Evolutionary conservation across 1,139 yeast species (phyloP), one percentile per base, ranked within the genome.

Genomic region (Entelexis sorbosivorans): DNA sequence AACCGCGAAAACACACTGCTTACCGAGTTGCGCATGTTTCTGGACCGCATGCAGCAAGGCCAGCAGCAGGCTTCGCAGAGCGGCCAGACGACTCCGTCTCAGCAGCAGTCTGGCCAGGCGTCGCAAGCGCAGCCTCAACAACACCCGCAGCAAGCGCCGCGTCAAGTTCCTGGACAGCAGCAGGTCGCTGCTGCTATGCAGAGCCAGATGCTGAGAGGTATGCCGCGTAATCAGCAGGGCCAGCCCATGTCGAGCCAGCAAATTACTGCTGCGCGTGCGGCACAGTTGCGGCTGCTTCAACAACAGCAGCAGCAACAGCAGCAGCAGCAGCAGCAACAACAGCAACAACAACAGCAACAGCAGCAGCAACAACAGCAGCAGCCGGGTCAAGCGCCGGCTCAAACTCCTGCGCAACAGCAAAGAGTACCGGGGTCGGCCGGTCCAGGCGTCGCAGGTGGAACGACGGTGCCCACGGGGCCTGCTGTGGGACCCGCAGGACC

Each of bases 1-100:
- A 55, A 51, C 50, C 63, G 58, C 48, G 64, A 62, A 51, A 53
- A 44, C 44, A 58, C 46, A 49, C 57, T 63, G 45, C 58, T 60
- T 47, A 63, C 58, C 49, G 65, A 63, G 44, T 55, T 60, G 38
- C 57, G 59, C 20, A 51, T 49, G 5, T 49, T 51, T 2, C 13
- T 58, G 5, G 49, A 36, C n/a, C 60, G 56, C 36, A 48, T 48
- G 44, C 55, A 50, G 33, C 50, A 43, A 20, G 45, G 43, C 48
- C 56, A 50, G 44, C 56, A 50, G 44, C 53, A 47, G 49, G 44
- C 49, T 9, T 50, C 31, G 44, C 48, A 40, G 26, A 16, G 9
- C 2, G 44, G 44, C 35, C 44, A 39, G 33, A 17, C 28, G 2
- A 26, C 6, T 13, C 40, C 26, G 4, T 11, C 28, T 5, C 40